Conservation (phyloP, 495 filamentous ascomycete species). For the Venustampulla echinocandica region DNA sequence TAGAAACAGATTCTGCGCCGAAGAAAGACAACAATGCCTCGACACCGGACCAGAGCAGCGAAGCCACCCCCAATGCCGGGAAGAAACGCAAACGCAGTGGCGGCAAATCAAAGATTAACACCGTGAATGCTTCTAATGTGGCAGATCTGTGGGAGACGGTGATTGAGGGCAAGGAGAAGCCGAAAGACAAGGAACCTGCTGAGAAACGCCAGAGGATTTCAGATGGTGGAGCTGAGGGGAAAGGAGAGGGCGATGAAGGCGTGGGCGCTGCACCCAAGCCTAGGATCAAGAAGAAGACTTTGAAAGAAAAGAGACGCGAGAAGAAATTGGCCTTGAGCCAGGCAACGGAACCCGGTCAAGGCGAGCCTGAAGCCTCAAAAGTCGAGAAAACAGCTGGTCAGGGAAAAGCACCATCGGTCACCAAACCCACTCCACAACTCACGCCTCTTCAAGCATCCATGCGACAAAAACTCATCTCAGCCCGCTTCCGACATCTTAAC, state of each 20-base stretch:
- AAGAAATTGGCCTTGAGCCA: constrained; percentile 19
- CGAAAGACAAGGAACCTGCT: constrained; percentile 14
- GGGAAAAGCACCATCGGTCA: background rate
- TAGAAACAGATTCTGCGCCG: constrained; percentile 9
- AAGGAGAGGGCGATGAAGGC: constrained; percentile 17
- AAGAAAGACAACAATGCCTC: constrained; percentile 2
- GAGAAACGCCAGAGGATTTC: constrained; percentile 37
- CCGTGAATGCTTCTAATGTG: constrained; percentile 64
- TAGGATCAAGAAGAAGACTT: constrained; percentile 20
- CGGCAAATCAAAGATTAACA: constrained; percentile 23
- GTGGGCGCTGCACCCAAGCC: constrained; percentile 1
- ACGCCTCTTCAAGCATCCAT: constrained; percentile 90
- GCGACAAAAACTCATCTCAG: constrained; percentile 84
- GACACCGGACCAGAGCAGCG: constrained; percentile 10
- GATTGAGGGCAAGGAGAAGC: constrained; percentile 55
- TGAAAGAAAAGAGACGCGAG: constrained; percentile 20
- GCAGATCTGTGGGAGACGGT: constrained; percentile 67
- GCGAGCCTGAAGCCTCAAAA: background rate
- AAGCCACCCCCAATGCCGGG: constrained; percentile 19
- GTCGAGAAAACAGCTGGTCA: background rate
- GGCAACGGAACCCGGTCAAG: constrained; percentile 8
- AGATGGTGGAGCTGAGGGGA: constrained; percentile 28
- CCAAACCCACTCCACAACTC: constrained; percentile 35
- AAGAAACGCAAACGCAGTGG: constrained; percentile 52
- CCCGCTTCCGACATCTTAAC: constrained; percentile 95